Evolutionary conservation across 441 rosid genomes (phyloP).

Genomic region (Bruguiera hainesii): DNA sequence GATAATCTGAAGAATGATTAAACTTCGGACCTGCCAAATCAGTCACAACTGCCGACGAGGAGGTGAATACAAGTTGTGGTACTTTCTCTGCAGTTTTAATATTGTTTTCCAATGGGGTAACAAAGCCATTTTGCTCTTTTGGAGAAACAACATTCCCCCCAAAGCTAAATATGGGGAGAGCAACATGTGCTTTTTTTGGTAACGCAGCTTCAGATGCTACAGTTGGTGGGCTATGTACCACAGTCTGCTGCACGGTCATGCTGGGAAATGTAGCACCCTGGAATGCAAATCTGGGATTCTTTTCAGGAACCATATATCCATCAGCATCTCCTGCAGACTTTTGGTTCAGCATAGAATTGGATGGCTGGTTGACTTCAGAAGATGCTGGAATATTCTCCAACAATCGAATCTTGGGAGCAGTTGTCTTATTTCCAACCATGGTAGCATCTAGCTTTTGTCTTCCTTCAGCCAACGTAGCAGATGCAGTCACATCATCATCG

Average conservation of each 20-base stretch:
- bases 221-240: slow-evolving; percentile 28
- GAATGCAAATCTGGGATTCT: slow-evolving; percentile 23
- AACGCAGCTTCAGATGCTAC: slow-evolving; percentile 21
- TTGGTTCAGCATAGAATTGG: slow-evolving; percentile 30
- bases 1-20: slow-evolving; percentile 24
- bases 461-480: slow-evolving; percentile 23
- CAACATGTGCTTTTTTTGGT: slow-evolving; percentile 23
- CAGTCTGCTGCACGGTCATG: slow-evolving; percentile 31
- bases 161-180: slow-evolving; percentile 22
- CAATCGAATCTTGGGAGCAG: slow-evolving; percentile 30
- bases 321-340: slow-evolving; percentile 30
- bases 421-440: slow-evolving; percentile 20
- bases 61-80: slow-evolving; percentile 14
- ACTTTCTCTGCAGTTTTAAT: slow-evolving; percentile 22
- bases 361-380: slow-evolving; percentile 30
- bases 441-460: slow-evolving; percentile 9
- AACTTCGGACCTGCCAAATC: slow-evolving; percentile 25
- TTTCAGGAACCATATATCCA: slow-evolving; percentile 37
- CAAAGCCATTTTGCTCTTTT: slow-evolving; percentile 32
- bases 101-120: slow-evolving; percentile 24
- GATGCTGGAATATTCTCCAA: slow-evolving; percentile 30
- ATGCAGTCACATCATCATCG: slow-evolving; percentile 40
- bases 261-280: slow-evolving; percentile 25
- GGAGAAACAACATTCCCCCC: slow-evolving; percentile 27
- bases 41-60: slow-evolving; percentile 19